Evolutionary conservation across 352 stramenopile genomes (phyloP).

Genomic region (Phytophthora palmivora): DNA sequence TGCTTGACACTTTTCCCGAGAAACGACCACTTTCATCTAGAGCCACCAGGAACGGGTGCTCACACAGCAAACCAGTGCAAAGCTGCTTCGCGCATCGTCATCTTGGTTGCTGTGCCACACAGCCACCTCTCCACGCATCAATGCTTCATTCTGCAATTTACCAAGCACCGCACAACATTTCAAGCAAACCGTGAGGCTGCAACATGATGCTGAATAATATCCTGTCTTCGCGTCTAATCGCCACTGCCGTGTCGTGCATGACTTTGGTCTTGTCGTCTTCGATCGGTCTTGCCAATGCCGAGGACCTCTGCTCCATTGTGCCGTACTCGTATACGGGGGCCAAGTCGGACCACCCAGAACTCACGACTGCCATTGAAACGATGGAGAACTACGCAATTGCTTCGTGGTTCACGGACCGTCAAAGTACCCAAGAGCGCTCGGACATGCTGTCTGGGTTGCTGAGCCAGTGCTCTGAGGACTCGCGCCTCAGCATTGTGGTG

Average conservation of each 20-base stretch:
- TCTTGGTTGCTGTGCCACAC: slow-evolving; percentile 2
- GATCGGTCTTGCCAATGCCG: slow-evolving; percentile 6
- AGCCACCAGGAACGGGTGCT: slow-evolving; percentile 16
- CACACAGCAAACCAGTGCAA: neutral
- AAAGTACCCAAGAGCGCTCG: slow-evolving; percentile 35
- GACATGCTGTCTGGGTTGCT: slow-evolving; percentile 30
- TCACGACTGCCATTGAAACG: slow-evolving; percentile 39
- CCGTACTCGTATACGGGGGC: slow-evolving; percentile 47
- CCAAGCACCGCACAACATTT: slow-evolving; percentile 13
- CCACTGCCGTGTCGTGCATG: slow-evolving; percentile 25
- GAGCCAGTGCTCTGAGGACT: slow-evolving; percentile 39
- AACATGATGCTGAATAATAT: slow-evolving; percentile 17
- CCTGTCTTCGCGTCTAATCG: slow-evolving; percentile 16
- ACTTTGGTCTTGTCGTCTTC: slow-evolving; percentile 24
- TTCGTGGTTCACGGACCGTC: slow-evolving; percentile 60
- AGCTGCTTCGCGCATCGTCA: slow-evolving; percentile 5
- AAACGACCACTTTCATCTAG: slow-evolving; percentile 13
- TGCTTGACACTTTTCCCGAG: slow-evolving; percentile 22
- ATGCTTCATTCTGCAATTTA: slow-evolving; percentile 29
- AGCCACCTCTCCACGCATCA: slow-evolving; percentile 1
- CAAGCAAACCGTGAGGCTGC: slow-evolving; percentile 9
- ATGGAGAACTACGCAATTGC: slow-evolving; percentile 50
- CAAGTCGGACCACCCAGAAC: slow-evolving; percentile 38
- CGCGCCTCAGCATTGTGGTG: slow-evolving; percentile 58
- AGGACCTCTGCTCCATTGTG: slow-evolving; percentile 47